Conservation (phyloP, 371 early-diverging fungal species). For the Lichtheimia corymbifera region DNA sequence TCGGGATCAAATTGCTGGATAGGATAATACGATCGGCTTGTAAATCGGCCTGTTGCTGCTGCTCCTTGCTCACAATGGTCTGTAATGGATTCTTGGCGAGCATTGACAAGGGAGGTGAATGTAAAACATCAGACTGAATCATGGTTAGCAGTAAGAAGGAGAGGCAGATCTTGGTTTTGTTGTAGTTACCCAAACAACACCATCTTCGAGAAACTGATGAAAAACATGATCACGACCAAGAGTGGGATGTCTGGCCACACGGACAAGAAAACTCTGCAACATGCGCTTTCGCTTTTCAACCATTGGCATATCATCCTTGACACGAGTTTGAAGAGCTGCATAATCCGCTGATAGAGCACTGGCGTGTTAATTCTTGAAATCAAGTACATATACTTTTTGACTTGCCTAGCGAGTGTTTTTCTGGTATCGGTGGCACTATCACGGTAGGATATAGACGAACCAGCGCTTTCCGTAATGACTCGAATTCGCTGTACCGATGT, state of each 20-base stretch:
- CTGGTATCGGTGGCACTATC: constrained; percentile 95
- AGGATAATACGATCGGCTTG: constrained; percentile 22
- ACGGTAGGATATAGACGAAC: constrained; percentile 78
- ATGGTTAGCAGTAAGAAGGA: background rate
- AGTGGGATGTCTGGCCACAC: constrained; percentile 84
- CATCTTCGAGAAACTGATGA: constrained; percentile 80
- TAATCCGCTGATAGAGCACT: constrained; percentile 65
- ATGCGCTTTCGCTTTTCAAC: constrained; percentile 91
- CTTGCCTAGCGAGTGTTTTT: constrained; percentile 88
- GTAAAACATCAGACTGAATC: constrained; percentile 72
- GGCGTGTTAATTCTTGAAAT: background rate
- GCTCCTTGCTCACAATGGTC: constrained; percentile 28
- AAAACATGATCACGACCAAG: constrained; percentile 85
- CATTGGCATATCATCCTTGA: constrained; percentile 87
- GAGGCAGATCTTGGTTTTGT: background rate
- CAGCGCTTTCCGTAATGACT: constrained; percentile 80
- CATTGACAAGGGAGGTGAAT: constrained; percentile 44
- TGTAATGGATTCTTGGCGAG: constrained; percentile 64
- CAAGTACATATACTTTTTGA: background rate
- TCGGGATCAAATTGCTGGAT: constrained; percentile 46
- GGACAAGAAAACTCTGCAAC: constrained; percentile 90
- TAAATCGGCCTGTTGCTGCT: constrained; percentile 8
- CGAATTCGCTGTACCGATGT: constrained; percentile 90
- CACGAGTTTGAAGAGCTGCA: constrained; percentile 79
- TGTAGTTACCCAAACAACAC: constrained; percentile 61